Percentiles rank a stretch among this genome's conserved stretches.
Evolutionary conservation across 1,139 yeast genomes (phyloP).

Genomic region (Candida labiduridarum): DNA sequence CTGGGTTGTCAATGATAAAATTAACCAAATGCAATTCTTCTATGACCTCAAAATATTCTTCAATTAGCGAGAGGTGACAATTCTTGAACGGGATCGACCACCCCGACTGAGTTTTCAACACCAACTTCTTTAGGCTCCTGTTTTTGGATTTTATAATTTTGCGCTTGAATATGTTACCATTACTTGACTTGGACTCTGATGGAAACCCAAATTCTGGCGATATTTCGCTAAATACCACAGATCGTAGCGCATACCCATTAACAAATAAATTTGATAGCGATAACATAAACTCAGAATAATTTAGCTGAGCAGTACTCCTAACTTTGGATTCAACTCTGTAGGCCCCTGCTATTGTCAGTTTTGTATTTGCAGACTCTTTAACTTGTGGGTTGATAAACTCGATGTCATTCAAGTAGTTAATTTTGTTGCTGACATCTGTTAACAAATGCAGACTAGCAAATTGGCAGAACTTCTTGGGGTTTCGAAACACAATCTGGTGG

Average conservation of each 20-base stretch:
- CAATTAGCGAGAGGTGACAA: conserved; percentile 28
- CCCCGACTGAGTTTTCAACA: conserved; percentile 46
- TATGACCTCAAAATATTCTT: conserved; percentile 46
- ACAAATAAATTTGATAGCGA: conserved; percentile 27
- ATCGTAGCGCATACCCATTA: conserved; percentile 37
- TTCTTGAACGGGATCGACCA: conserved; percentile 53
- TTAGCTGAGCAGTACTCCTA: conserved; percentile 19
- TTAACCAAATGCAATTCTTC: conserved; percentile 46
- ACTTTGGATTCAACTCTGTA: conserved; percentile 32
- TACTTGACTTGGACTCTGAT: conserved; percentile 16
- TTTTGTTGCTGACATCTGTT: conserved; percentile 23
- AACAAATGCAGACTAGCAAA: conserved; percentile 34
- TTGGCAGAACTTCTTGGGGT: conserved; percentile 28
- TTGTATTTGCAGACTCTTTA: conserved; percentile 23
- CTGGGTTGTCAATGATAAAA: conserved; percentile 47
- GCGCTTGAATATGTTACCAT: conserved; percentile 13
- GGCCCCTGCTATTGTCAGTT: conserved; percentile 42
- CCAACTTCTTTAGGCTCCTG: conserved; percentile 26
- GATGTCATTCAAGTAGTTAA: conserved; percentile 31
- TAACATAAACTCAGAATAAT: conserved; percentile 29
- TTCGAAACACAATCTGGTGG: conserved; percentile 28
- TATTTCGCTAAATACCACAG: conserved; percentile 39
- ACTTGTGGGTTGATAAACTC: conserved; percentile 41
- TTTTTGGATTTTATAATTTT: conserved; percentile 20
- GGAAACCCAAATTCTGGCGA: conserved; percentile 57